Base-by-base conservation (phyloP, 257 asterid genomes). In the Rubia yunnanensis region DNA sequence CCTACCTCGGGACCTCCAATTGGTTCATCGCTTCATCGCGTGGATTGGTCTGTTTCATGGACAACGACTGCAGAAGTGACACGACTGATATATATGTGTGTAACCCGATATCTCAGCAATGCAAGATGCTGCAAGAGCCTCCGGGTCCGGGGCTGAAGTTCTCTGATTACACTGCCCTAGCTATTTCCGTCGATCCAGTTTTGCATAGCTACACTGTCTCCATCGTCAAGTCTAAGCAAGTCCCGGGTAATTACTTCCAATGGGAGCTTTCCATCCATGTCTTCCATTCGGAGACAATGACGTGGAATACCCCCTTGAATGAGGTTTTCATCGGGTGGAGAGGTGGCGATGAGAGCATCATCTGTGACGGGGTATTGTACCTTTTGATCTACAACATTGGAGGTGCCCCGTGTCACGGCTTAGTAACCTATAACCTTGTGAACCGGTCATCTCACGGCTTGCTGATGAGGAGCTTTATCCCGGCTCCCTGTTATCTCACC, bases 281-380 rank as follows among this genome's bases (percentile, higher is more conserved):
- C 32, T 86, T 86, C 8, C 84, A 88, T 67, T 94, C 99, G 0
- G 83, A 74, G 65, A 82, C 79, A 17, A 70, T 27, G 80, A 54
- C 14, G 23, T 94, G 99, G 99, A 62, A 53, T 9, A 82, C 91
- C 18, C 76, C 82, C 7, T 73, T 75, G 60, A 72, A 84, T 0
- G 96, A 94, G 79, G 75, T 82, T 15, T 69, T 94, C 55, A 60
- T 86, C 1, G 96, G 98, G 22, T 90, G 99, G 99, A 75, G 99
- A 73, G 95, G 81, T 0, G 96, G 99, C 11, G 96, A 94, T 10
- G 96, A 94, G 84, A 88, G 99, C 17, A 88, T 94, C 46, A 90
- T 94, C 1, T 90, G 96, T 27, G 78, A 79, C 41, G 95, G 95
- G 35, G 75, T 83, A 18, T 69, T 94, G 74, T 90, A 86, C 82